Conservation (phyloP, 345 rosid species). For the Conringia planisiliqua region DNA sequence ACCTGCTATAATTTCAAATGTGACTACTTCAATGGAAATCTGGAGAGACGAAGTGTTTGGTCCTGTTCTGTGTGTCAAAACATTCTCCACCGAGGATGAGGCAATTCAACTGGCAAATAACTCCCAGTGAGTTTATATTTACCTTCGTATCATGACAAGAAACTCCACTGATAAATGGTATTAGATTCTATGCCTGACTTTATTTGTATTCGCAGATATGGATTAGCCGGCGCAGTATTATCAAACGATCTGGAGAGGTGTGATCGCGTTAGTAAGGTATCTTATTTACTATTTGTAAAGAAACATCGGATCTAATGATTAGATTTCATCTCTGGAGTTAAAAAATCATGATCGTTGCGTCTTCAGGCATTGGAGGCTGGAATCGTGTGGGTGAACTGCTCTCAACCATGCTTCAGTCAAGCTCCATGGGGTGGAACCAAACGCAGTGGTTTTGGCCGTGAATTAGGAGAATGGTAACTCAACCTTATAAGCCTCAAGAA, state of each 20-base stretch:
- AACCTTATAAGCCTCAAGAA: background rate
- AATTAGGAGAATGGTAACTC: constrained; percentile 84
- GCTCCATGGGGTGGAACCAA: constrained; percentile 99
- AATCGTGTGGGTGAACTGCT: constrained; percentile 92
- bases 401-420: constrained; percentile 95
- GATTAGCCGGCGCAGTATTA: constrained; percentile 83
- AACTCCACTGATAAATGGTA: background rate
- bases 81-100: constrained; percentile 89
- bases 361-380: constrained; percentile 77
- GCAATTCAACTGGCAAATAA: constrained; percentile 94
- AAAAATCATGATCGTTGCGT: constrained; percentile 1
- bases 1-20: constrained; percentile 75
- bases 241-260: constrained; percentile 90
- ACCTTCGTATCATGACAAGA: background rate
- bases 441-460: constrained; percentile 98
- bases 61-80: constrained; percentile 88
- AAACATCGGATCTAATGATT: background rate
- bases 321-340: background rate
- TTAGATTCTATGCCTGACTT: constrained; percentile 3
- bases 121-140: constrained; percentile 59
- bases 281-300: background rate
- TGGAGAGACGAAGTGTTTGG: constrained; percentile 99
- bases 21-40: constrained; percentile 86
- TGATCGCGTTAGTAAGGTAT: constrained; percentile 85
- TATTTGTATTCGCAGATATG: constrained; percentile 49